Base-by-base conservation (phyloP, 1,284 basidiomycete species). In the Sphagnurus paluster region DNA sequence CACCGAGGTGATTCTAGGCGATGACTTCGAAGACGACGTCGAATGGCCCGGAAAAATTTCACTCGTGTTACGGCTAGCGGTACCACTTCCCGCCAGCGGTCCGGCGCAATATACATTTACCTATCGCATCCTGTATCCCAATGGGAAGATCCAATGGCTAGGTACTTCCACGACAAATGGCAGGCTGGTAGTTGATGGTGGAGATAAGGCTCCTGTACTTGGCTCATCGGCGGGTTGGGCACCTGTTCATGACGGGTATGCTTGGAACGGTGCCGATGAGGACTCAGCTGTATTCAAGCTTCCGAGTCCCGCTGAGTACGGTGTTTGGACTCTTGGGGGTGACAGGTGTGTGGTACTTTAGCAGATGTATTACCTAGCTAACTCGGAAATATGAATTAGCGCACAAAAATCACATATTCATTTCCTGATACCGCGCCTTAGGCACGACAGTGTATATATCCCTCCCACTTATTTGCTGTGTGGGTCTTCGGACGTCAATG, bases 101-200 rank as follows among this genome's bases (percentile, higher is more conserved):
- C 41, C 46, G 21, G 44, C 46, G 28, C 44, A 59, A 3, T 69
- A 62, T 46, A 63, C 62, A 5, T 74, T 72, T 60, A 77, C 76
- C 0, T 77, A 76, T 56, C 66, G 76, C 20, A 46, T 78, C 20
- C 42, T 68, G 2, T 69, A 75, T 57, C 57, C 71, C 20, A 60
- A 60, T 16, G 74, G 75, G 17, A 56, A 67, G 37, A 60, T 69
- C 28, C 59, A 57, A 41, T 77, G 76, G 75, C 62, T 77, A 19
- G 75, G 75, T 4, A 48, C 60, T 10, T 71, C 63, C 46, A 67
- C 68, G 9, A 60, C 64, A 20, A 70, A 79, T 52, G 75, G 76
- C 7, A 54, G 50, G 8, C 46, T 74, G 11, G 48, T 65, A 21
- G 43, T 73, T 19, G 58, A 63, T 43, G 54, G 49, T 46, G 42